Evolutionary conservation across 2,329 filamentous ascomycete genomes (phyloP).

Genomic region (Aspergillus tubingensis): DNA sequence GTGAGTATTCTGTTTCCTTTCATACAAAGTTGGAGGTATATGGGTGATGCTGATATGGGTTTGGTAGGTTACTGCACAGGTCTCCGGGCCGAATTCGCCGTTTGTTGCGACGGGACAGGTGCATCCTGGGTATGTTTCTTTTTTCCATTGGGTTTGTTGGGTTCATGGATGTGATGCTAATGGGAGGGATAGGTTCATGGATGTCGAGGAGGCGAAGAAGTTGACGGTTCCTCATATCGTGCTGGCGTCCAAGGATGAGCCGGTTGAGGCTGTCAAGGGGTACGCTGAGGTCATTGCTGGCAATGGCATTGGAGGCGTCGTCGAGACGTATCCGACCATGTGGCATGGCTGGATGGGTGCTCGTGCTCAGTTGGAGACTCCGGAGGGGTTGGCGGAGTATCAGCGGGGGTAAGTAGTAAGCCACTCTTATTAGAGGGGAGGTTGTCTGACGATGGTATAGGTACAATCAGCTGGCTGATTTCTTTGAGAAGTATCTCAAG

Average conservation of each 20-base stretch:
- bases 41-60: too few species aligned
- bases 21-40: neutral
- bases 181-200: conserved; percentile 43
- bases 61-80: conserved; percentile 33
- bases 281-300: conserved; percentile 55
- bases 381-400: conserved; percentile 59
- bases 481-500: conserved; percentile 27
- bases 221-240: conserved; percentile 64
- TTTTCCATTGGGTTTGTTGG: conserved; percentile 12
- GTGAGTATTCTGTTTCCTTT: conserved; percentile 42
- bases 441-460: conserved; percentile 3
- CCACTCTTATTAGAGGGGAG: too few species aligned
- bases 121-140: conserved; percentile 35
- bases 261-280: conserved; percentile 52
- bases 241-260: conserved; percentile 68
- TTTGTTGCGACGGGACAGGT: conserved; percentile 49
- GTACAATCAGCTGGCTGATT: conserved; percentile 25
- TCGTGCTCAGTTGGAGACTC: conserved; percentile 58
- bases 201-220: conserved; percentile 60
- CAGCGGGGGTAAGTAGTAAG: conserved; percentile 45
- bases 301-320: conserved; percentile 56
- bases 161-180: conserved; percentile 54
- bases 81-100: conserved; percentile 54
- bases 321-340: conserved; percentile 68
- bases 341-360: conserved; percentile 76